Evolutionary conservation across 768 basidiomycete species (phyloP).

Genomic region (Boletus tylopilopsis): DNA sequence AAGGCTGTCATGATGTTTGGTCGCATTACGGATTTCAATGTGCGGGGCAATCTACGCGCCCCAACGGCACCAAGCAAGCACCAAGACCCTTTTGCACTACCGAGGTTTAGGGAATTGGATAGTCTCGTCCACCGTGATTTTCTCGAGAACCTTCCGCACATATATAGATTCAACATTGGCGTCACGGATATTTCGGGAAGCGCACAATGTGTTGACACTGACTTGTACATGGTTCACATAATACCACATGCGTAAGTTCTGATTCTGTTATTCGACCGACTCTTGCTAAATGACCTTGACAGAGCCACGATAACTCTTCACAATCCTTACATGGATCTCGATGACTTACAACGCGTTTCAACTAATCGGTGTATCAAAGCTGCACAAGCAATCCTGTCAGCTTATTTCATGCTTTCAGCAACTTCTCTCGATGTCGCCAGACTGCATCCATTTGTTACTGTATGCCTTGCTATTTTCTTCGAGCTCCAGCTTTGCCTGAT

Average conservation of each 20-base stretch:
- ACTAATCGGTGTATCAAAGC: constrained; percentile 71
- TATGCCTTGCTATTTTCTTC: constrained; percentile 35
- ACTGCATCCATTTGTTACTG: constrained; percentile 79
- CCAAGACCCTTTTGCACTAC: constrained; percentile 66
- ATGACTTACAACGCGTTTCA: constrained; percentile 59
- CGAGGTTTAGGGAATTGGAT: constrained; percentile 70
- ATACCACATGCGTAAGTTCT: constrained; percentile 76
- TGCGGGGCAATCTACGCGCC: constrained; percentile 66
- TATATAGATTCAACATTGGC: constrained; percentile 61
- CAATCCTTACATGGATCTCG: constrained; percentile 77
- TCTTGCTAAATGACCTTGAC: constrained; percentile 11
- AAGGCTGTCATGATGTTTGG: constrained; percentile 86
- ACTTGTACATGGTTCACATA: constrained; percentile 83
- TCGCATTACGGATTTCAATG: constrained; percentile 80
- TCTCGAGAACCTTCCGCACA: constrained; percentile 64
- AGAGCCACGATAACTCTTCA: constrained; percentile 89
- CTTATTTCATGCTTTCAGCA: constrained; percentile 75
- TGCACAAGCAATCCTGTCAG: constrained; percentile 66
- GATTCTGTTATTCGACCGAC: constrained; percentile 1
- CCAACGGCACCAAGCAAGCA: constrained; percentile 64
- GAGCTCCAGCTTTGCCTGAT: constrained; percentile 12
- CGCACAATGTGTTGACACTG: constrained; percentile 63
- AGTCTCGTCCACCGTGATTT: constrained; percentile 64
- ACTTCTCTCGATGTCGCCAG: constrained; percentile 79
- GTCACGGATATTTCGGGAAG: constrained; percentile 57